Evolutionary conservation across 163 green algal genomes (phyloP).

Genomic region (Picocystis sp.): DNA sequence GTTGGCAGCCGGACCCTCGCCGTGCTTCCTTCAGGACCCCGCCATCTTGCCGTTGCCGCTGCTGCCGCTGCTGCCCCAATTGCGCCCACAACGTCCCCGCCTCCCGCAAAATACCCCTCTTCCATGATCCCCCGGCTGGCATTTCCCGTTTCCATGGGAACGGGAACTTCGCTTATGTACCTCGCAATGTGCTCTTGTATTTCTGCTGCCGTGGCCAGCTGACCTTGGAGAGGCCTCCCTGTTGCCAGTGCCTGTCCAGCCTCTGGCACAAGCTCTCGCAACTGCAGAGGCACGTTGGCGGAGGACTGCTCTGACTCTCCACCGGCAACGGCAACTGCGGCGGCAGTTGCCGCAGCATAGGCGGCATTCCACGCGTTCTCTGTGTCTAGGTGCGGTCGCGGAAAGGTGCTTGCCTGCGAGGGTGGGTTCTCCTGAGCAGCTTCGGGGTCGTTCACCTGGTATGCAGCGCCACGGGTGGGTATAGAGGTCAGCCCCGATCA

Average conservation of each 20-base stretch:
- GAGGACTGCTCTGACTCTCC: not conserved
- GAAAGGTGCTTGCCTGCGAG: slow-evolving; percentile 7
- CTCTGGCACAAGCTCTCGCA: no score
- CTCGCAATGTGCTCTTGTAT: no score
- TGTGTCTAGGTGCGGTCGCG: not conserved
- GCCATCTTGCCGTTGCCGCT: slow-evolving; percentile 4
- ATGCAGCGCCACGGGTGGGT: no score
- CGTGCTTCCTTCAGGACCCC: not conserved
- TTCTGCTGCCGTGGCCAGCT: no score
- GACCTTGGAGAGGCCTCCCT: no score
- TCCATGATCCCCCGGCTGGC: no score
- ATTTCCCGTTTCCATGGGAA: no score
- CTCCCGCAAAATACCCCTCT: slow-evolving; percentile 1
- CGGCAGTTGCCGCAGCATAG: slow-evolving; percentile 2
- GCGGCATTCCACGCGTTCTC: slow-evolving; percentile 1
- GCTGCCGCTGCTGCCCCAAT: slow-evolving; percentile 6
- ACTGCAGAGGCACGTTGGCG: no score
- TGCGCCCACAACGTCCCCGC: not conserved
- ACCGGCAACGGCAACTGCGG: slow-evolving; percentile 1
- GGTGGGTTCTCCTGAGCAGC: not conserved
- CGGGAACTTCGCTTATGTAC: no score
- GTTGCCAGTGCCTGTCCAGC: no score
- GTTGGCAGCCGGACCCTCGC: no score
- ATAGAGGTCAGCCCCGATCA: no score
- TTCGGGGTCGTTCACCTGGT: slow-evolving; percentile 34